phyloP scores from a whole-genome alignment of 2,329 filamentous ascomycete species.

The Amylocarpus encephaloides region DNA sequence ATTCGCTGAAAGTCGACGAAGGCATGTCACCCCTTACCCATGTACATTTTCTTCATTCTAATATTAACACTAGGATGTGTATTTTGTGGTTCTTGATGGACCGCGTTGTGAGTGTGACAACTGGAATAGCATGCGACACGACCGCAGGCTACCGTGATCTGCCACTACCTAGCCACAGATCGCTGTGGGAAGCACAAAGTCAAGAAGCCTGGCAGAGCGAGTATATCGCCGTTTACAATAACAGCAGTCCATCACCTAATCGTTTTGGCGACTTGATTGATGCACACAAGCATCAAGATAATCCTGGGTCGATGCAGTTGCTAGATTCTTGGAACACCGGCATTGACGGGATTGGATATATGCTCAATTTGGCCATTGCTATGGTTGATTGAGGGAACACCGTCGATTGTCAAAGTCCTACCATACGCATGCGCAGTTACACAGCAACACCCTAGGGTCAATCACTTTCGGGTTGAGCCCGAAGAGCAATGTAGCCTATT shows the following conservation, averaged over 20 bases:
- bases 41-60: neutral
- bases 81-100: constrained; percentile 8
- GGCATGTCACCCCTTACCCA: constrained; percentile 1
- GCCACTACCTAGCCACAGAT: constrained; percentile 5
- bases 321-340: constrained; percentile 10
- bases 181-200: constrained; percentile 9
- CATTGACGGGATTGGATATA: constrained; percentile 1
- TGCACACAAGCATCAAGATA: neutral
- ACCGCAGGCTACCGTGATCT: neutral
- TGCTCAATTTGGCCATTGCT: constrained; percentile 1
- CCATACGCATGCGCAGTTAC: no score
- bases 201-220: constrained; percentile 7
- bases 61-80: neutral
- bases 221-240: constrained; percentile 4
- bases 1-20: constrained; percentile 9
- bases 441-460: no score
- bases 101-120: constrained; percentile 5
- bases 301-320: neutral
- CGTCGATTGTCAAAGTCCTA: no score
- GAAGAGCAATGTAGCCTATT: no score
- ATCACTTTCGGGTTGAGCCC: no score
- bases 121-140: constrained; percentile 5
- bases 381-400: neutral
- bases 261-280: constrained; percentile 7
- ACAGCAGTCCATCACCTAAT: neutral